These are phyloP conservation scores for Pestalotiopsis sp. DNA, from an alignment of 2,329 filamentous ascomycete genomes.

Conservation along the genomic window DNA sequence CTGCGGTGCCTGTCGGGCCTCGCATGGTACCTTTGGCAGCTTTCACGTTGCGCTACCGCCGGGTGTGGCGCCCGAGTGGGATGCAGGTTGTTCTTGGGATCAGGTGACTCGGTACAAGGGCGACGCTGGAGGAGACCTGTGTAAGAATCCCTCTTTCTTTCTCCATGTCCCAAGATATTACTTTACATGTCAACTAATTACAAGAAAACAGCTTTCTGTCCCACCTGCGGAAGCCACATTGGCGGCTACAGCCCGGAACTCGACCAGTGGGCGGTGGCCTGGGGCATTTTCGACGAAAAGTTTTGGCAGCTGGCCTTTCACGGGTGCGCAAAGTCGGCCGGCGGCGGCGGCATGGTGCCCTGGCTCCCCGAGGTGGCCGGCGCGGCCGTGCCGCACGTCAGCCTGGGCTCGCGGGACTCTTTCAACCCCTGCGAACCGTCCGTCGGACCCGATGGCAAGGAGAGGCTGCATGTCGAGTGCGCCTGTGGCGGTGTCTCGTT, in stretches of 20 bases:
- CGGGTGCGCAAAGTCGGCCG: not conserved
- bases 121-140: not conserved
- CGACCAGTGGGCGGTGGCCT: conserved; percentile 6
- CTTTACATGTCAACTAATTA: not conserved
- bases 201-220: not conserved
- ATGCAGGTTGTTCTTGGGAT: not conserved
- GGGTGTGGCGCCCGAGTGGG: conserved; percentile 2
- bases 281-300: conserved; percentile 7
- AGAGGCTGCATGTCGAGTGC: conserved; percentile 45
- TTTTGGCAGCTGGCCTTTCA: conserved; percentile 5
- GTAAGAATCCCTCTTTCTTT: not conserved
- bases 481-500: conserved; percentile 51
- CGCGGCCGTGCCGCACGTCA: not conserved
- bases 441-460: conserved; percentile 36
- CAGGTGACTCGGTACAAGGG: not conserved
- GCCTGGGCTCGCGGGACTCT: not conserved
- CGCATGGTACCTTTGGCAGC: conserved; percentile 5
- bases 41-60: not conserved
- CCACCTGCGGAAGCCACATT: not conserved
- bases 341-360: not conserved
- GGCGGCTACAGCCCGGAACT: not conserved
- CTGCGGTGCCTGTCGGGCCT: not conserved
- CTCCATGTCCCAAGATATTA: not conserved
- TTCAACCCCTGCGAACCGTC: conserved; percentile 23
- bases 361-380: not conserved